A percentile compares a stretch with the other conserved stretches of the same genome.
phyloP scores from a whole-genome alignment of 768 basidiomycete species.

The Thelephora aurantiotincta region DNA sequence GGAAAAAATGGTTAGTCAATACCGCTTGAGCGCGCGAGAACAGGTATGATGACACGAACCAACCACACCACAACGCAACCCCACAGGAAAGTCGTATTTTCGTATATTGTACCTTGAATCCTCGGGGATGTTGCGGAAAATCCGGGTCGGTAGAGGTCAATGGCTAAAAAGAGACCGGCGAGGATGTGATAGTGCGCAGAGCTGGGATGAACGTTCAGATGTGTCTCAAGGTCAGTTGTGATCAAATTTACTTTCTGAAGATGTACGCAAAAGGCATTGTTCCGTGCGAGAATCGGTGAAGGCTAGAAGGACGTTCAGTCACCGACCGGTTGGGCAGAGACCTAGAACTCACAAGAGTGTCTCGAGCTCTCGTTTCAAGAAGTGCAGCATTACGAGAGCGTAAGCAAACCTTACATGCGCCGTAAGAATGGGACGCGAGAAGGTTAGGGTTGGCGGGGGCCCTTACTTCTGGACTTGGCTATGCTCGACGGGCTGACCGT shows the following conservation, averaged over 20 bases:
- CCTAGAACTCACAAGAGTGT: slow-evolving; percentile 59
- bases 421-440: slow-evolving; percentile 5
- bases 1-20: not conserved
- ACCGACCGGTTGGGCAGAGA: not conserved
- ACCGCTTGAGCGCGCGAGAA: not conserved
- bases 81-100: slow-evolving; percentile 55
- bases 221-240: not conserved
- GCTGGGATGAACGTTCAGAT: slow-evolving; percentile 26
- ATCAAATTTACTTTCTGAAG: slow-evolving; percentile 65
- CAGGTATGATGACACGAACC: slow-evolving; percentile 37
- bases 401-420: slow-evolving; percentile 41
- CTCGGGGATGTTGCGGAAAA: slow-evolving; percentile 55
- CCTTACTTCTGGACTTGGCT: slow-evolving; percentile 64
- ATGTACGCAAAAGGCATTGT: slow-evolving; percentile 85
- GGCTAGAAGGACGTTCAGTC: slow-evolving; percentile 24
- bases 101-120: slow-evolving; percentile 45
- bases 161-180: slow-evolving; percentile 65
- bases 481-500: slow-evolving; percentile 55
- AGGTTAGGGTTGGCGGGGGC: not conserved
- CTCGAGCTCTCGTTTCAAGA: slow-evolving; percentile 74
- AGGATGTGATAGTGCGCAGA: slow-evolving; percentile 77
- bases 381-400: slow-evolving; percentile 72
- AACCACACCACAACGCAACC: slow-evolving; percentile 55
- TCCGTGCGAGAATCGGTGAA: slow-evolving; percentile 91
- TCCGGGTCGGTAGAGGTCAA: slow-evolving; percentile 68